Evolutionary conservation across 177 flowering plant genomes (phyloP), one percentile per base, ranked within the genome.

Genomic region (Vitis hybrid): DNA sequence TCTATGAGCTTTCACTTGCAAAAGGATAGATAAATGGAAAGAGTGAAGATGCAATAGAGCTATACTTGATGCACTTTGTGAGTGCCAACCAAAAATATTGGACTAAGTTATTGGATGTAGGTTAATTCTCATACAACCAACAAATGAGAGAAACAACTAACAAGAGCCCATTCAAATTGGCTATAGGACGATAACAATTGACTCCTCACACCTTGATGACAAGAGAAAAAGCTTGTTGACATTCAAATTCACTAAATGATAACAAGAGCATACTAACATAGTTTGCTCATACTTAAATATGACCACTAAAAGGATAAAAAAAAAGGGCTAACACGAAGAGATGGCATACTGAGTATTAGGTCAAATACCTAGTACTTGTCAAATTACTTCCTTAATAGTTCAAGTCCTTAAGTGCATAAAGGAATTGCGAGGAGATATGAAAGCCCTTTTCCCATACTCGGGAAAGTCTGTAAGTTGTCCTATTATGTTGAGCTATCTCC

Each of bases 1-100:
- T 73, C 71, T 2, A 74, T 69, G 2, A 68, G 65, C 51, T 24
- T 63, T n/a, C 65, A 74, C 52, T 73, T 19, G 11, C 72, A 74
- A 49, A 46, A 19, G 1, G 65, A 69, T 69, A 73, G 65, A 13
- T 50, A 74, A 46, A 74, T 65, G 2, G 65, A 74, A 32, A 40
- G 60, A 12, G 46, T 64, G 12, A 74, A 69, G 18, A 52, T 60
- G 3, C 6, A 64, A 1, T 68, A 24, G 62, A 74, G 18, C 2
- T 21, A 6, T 68, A 65, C 40, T 12, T 75, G 10, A 2, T 63
- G 66, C 73, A 75, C 56, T 70, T 14, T 9, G 14, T 69, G 18
- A 60, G 70, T 57, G 30, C 55, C 3, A 57, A 56, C 21, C 1
- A 19, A 0, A 19, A 13, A n/a, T 24, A 68, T 21, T 68, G 55